phyloP scores from a whole-genome alignment of 2,329 filamentous ascomycete genomes.

The Chaetomium strumarium region DNA sequence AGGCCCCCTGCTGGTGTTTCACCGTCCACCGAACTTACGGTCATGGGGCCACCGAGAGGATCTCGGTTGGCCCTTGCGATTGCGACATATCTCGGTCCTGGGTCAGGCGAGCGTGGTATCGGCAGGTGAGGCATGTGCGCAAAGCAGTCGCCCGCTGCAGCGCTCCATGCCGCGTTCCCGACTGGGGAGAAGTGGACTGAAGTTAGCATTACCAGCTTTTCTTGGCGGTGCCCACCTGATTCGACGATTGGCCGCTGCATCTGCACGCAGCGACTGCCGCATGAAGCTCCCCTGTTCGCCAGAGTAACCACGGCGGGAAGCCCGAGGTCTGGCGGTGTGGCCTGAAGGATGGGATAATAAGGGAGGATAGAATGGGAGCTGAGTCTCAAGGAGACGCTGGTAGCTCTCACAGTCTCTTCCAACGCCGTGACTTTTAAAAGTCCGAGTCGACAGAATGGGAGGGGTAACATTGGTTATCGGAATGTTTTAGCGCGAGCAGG shows the following conservation, averaged over 20 bases:
- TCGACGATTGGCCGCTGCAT: slow-evolving; percentile 17
- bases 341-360: neutral
- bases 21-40: slow-evolving; percentile 17
- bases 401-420: neutral
- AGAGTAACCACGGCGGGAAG: neutral
- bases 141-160: neutral
- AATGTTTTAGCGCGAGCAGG: slow-evolving; percentile 13
- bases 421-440: neutral
- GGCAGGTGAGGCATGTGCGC: slow-evolving; percentile 6
- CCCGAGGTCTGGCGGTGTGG: slow-evolving; percentile 14
- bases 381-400: neutral
- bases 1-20: slow-evolving; percentile 8
- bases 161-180: slow-evolving; percentile 12
- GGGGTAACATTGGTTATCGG: slow-evolving; percentile 1
- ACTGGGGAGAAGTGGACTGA: slow-evolving; percentile 4
- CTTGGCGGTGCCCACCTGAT: slow-evolving; percentile 18
- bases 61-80: slow-evolving; percentile 1
- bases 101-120: slow-evolving; percentile 8
- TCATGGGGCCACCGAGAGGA: slow-evolving; percentile 19
- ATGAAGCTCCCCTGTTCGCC: slow-evolving; percentile 13
- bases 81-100: slow-evolving; percentile 13
- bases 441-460: neutral
- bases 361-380: neutral
- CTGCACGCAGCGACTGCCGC: slow-evolving; percentile 4
- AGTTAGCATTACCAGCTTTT: neutral